Base-by-base conservation (phyloP, 345 rosid genomes). In the Hypericum perforatum region DNA sequence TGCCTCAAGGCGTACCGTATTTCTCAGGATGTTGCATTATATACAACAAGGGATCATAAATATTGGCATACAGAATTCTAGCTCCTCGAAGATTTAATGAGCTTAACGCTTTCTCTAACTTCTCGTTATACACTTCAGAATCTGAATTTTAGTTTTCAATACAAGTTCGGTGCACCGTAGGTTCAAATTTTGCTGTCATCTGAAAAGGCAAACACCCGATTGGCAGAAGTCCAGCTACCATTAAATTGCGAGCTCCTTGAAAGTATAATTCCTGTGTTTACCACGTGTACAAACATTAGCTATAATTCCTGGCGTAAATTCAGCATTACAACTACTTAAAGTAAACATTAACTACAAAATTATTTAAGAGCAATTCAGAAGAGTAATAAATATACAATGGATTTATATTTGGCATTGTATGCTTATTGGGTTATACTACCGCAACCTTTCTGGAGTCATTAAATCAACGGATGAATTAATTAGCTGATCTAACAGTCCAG, bases 121-220 rank as follows among this genome's bases (percentile, higher is more conserved):
- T 78, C 12, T 45, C 11, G 56, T 88, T 80, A 56, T 71, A 82
- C 45, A 53, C 12, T 36, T 40, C 37, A 7, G 86, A 59, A 45
- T 82, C 82, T 6, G 38, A 16, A 37, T 85, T 88, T 60, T 76
- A 62, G 22, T 77, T 66, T 39, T 73, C 78, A 40, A 77, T 39
- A 43, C 97, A 82, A 38, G 11, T 40, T 15, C 64, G 61, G 44
- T 64, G 32, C 5, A 49, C 54, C 1, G 9, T 38, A 22, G 4
- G 4, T 61, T 66, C 36, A 12, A 59, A 22, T 22, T 22, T 22
- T 22, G 32, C 9, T 5, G 78, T 73, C 65, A 70, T 70, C 41
- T 82, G 92, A 39, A 79, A 14, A 3, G 92, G 92, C 36, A 85
- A 49, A 56, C 95, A 85, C 3, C 95, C 86, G 0, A 79, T 4